Evolutionary conservation across 2,329 filamentous ascomycete genomes (phyloP).

Genomic region (Cercospora beticola): DNA sequence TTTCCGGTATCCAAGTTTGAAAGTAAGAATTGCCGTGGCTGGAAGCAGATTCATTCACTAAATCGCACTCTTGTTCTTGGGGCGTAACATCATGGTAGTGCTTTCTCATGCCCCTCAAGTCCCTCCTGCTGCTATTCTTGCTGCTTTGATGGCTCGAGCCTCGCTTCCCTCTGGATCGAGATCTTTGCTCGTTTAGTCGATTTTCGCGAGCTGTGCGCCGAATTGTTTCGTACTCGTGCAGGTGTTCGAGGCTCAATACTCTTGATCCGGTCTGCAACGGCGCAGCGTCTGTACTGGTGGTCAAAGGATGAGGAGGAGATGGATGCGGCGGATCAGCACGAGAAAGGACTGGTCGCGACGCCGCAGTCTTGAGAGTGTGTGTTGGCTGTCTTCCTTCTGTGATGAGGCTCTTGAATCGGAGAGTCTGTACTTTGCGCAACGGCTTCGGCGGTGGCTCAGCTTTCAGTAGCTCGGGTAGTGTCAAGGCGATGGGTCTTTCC

Average conservation of each 20-base stretch:
- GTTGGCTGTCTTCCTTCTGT: not conserved
- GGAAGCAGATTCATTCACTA: conserved; percentile 8
- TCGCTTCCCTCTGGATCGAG: not conserved
- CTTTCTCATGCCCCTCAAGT: conserved; percentile 5
- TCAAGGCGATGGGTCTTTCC: conserved; percentile 13
- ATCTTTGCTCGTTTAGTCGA: not conserved
- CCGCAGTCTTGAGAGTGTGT: not conserved
- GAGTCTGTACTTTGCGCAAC: conserved; percentile 18
- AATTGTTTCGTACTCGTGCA: not conserved
- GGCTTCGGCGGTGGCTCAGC: conserved; percentile 16
- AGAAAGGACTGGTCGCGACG: not conserved
- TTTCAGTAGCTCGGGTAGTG: conserved; percentile 13
- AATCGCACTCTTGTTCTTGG: conserved; percentile 23
- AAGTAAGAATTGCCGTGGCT: conserved; percentile 30
- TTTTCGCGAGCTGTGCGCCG: not conserved
- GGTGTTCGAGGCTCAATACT: conserved; percentile 11
- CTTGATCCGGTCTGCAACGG: not conserved
- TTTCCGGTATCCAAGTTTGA: conserved; percentile 27
- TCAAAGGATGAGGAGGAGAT: not conserved
- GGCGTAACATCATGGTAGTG: conserved; percentile 30
- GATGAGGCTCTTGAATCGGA: not conserved
- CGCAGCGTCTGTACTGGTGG: not conserved
- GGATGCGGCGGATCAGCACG: not conserved
- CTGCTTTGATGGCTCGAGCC: not conserved
- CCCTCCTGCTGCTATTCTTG: not conserved